phyloP scores from a whole-genome alignment of 257 asterid genomes.

The Solanum sparsipilum region DNA sequence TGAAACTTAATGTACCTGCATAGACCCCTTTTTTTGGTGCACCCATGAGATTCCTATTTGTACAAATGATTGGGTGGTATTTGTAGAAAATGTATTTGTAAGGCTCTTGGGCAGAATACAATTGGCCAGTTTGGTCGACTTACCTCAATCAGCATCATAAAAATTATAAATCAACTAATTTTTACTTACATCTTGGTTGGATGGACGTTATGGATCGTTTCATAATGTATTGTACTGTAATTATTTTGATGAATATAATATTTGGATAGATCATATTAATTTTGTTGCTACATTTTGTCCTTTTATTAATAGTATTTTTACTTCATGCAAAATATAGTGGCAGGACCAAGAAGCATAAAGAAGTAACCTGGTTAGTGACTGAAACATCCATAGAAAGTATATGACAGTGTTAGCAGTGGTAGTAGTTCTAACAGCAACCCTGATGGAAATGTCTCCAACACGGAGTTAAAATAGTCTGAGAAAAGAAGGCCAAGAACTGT shows the following conservation, averaged over 20 bases:
- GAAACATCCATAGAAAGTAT: background rate
- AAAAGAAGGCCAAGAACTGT: too few relatives aligned
- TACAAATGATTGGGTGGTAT: background rate
- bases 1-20: background rate
- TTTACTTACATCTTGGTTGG: too few relatives aligned
- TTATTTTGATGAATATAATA: too few relatives aligned
- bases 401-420: background rate
- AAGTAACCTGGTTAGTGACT: background rate
- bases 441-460: too few relatives aligned
- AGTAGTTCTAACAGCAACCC: background rate
- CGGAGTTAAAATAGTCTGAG: too few relatives aligned
- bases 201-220: too few relatives aligned
- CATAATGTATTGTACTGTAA: too few relatives aligned
- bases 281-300: background rate
- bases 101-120: too few relatives aligned
- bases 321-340: background rate
- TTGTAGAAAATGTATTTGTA: background rate
- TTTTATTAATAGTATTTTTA: background rate
- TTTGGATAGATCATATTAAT: too few relatives aligned
- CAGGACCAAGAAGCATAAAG: background rate
- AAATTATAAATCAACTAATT: too few relatives aligned
- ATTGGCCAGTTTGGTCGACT: too few relatives aligned
- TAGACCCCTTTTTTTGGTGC: background rate
- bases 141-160: too few relatives aligned
- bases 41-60: background rate